phyloP scores from a whole-genome alignment of 495 filamentous ascomycete species.

The Penicilliopsis zonata region DNA sequence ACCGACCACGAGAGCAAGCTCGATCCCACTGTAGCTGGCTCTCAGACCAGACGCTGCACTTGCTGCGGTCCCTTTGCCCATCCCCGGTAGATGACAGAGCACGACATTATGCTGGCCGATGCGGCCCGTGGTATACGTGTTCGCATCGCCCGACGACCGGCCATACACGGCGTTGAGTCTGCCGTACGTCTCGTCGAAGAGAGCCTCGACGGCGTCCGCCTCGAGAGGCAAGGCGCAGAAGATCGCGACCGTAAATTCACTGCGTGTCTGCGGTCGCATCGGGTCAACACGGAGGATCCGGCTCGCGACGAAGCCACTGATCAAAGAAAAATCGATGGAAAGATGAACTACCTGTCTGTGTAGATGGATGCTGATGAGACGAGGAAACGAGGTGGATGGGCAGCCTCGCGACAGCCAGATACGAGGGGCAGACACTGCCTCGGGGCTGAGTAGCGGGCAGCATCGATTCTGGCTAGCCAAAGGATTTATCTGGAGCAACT shows the following conservation, averaged over 20 bases:
- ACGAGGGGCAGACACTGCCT: too few species aligned
- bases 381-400: too few species aligned
- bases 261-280: neutral
- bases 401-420: too few species aligned
- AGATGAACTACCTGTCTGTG: too few species aligned
- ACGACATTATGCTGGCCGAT: constrained; percentile 27
- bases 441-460: too few species aligned
- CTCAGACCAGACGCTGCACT: constrained; percentile 12
- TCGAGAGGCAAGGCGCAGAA: constrained; percentile 16
- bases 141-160: constrained; percentile 11
- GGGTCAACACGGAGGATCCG: too few species aligned
- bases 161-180: constrained; percentile 5
- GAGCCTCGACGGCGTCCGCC: constrained; percentile 11
- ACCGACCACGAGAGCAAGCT: constrained; percentile 14
- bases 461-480: too few species aligned
- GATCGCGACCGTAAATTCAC: constrained; percentile 12
- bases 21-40: constrained; percentile 15
- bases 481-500: too few species aligned
- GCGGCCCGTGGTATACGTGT: constrained; percentile 23
- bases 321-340: too few species aligned
- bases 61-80: constrained; percentile 22
- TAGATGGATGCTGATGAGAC: too few species aligned
- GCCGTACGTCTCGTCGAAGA: constrained; percentile 16
- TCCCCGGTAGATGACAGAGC: constrained; percentile 16
- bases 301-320: too few species aligned